These are phyloP conservation scores for Trichocomaceae sp. DNA, from an alignment of 2,329 filamentous ascomycete species.

Conservation along the genomic window DNA sequence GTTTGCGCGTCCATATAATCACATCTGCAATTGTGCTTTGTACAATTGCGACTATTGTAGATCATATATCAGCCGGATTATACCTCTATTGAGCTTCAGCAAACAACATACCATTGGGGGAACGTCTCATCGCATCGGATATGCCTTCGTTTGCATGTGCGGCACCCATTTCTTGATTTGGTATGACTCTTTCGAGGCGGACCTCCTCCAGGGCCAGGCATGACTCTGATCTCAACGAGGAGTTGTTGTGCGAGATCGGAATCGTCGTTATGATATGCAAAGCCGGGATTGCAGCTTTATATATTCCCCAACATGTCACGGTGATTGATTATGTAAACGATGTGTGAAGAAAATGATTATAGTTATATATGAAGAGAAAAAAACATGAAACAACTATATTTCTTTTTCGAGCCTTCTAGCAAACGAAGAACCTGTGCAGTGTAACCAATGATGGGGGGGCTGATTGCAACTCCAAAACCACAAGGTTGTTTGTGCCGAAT, in stretches of 20 bases:
- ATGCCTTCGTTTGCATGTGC: slow-evolving; percentile 94
- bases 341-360: not conserved
- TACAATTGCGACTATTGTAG: slow-evolving; percentile 76
- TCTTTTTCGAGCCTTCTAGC: not conserved
- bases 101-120: slow-evolving; percentile 73
- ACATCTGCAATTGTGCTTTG: slow-evolving; percentile 96
- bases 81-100: slow-evolving; percentile 13
- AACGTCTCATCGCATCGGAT: slow-evolving; percentile 98
- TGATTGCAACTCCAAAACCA: not conserved
- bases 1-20: slow-evolving; percentile 88
- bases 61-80: not conserved
- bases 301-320: not conserved
- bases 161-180: slow-evolving; percentile 97
- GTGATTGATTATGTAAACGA: not conserved
- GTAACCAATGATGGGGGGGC: not conserved
- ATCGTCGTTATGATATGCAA: not conserved
- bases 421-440: not conserved
- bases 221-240: slow-evolving; percentile 31
- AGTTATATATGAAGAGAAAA: not conserved
- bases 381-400: not conserved
- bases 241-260: not conserved
- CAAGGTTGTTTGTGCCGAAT: not conserved
- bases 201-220: slow-evolving; percentile 93
- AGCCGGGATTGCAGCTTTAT: not conserved
- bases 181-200: slow-evolving; percentile 89